Base-by-base conservation (phyloP, 305 asterid species). In the Fraxinus angustifolia region DNA sequence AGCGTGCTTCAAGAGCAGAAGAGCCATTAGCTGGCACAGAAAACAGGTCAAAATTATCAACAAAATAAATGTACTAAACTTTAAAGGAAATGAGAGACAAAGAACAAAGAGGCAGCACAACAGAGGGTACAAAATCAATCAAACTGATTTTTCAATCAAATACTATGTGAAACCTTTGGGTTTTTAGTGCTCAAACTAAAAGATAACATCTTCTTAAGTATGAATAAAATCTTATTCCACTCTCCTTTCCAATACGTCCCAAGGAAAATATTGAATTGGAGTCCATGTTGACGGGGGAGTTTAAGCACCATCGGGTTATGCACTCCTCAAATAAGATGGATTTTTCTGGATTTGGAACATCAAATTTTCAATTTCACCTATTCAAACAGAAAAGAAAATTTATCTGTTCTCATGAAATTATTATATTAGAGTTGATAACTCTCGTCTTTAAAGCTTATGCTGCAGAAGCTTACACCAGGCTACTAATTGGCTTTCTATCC, bases 1-100 rank as follows among this genome's bases (percentile, higher is more conserved):
- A 80, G 92, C 86, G 40, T 89, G 90, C 84, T 89, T 87, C 84
- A 89, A 76, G 62, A 89, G 87, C 42, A 89, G 82, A 80, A 89
- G 91, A 79, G 91, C 91, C 90, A 88, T 82, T 78, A 89, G 76
- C 92, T 89, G 88, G 81, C 79, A 83, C 30, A 74, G n/a, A 34
- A 53, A 21, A 65, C 4, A 6, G 36, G 28, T 12, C 2, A 31
- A 23, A n/a, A 71, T 53, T 45, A 75, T 34, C 17, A 17, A 45
- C 28, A 62, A 73, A 8, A 31, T 70, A 31, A 14, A 70, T 33
- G 21, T 31, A 31, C 16, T 19, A 16, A 67, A 5, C 73, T 67
- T 31, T 67, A 67, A 67, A 11, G 73, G 10, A 67, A 67, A 67
- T 36, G 36, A 28, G 73, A 14, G 36, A 7, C 31, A 60, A 8